Percentiles rank a stretch among this genome's conserved stretches.
These are phyloP conservation scores for Alliaria petiolata DNA, from an alignment of 345 rosid genomes.

Conservation along the genomic window DNA sequence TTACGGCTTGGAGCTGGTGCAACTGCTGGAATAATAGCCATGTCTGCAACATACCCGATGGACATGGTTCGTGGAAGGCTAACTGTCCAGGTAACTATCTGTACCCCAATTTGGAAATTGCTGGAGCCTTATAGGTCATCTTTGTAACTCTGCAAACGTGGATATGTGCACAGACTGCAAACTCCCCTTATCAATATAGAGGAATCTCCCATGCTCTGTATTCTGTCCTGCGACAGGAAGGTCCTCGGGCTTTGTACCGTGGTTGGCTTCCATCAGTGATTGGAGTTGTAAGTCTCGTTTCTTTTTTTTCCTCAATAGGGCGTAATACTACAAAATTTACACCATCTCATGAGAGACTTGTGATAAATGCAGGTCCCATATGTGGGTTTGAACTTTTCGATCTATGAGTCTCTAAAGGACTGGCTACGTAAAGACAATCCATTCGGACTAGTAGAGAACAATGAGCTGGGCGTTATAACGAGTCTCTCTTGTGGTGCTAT, in stretches of 20 bases:
- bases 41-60: constrained; percentile 99
- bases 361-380: constrained; percentile 76
- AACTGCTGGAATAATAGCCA: constrained; percentile 99
- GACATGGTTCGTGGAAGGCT: constrained; percentile 99
- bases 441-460: constrained; percentile 63
- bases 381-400: constrained; percentile 95
- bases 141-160: constrained; percentile 16
- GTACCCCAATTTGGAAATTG: background rate
- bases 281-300: constrained; percentile 79
- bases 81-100: constrained; percentile 82
- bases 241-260: constrained; percentile 89
- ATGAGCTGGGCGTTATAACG: constrained; percentile 73
- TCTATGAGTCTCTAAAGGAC: constrained; percentile 90
- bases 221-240: constrained; percentile 90
- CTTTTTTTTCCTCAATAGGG: background rate
- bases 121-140: background rate
- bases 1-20: constrained; percentile 99
- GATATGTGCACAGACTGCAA: constrained; percentile 59
- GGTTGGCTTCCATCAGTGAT: constrained; percentile 99
- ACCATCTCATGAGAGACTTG: background rate
- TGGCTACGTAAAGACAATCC: constrained; percentile 67
- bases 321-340: background rate
- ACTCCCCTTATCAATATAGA: constrained; percentile 85
- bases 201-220: constrained; percentile 89
- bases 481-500: constrained; percentile 96